Evolutionary conservation across 495 filamentous ascomycete genomes (phyloP).

Genomic region (Amniculicola lignicola): DNA sequence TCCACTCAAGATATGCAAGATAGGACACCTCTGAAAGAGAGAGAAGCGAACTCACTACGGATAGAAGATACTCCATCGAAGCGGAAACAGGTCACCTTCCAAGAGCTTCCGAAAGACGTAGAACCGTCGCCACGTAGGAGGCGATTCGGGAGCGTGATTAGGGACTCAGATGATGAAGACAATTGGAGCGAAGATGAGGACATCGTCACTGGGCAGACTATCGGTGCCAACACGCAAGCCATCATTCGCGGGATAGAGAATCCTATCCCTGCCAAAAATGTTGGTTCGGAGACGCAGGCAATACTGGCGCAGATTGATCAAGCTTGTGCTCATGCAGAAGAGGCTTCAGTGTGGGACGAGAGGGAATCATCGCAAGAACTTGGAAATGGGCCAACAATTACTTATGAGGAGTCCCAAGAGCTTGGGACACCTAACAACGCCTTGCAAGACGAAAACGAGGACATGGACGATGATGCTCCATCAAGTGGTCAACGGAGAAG

Average conservation of each 20-base stretch:
- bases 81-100: conserved; percentile 20
- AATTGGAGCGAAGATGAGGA: conserved; percentile 17
- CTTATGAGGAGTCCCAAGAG: neutral
- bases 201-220: neutral
- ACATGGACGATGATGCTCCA: neutral
- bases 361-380: conserved; percentile 19
- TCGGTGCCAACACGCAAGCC: conserved; percentile 18
- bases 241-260: conserved; percentile 10
- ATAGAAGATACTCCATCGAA: conserved; percentile 19
- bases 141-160: conserved; percentile 9
- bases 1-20: conserved; percentile 30
- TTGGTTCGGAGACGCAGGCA: conserved; percentile 22
- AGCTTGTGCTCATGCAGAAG: conserved; percentile 18
- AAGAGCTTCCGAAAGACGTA: neutral
- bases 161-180: conserved; percentile 25
- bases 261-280: neutral
- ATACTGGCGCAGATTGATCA: conserved; percentile 22
- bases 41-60: conserved; percentile 25
- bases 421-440: neutral
- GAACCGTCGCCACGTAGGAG: neutral
- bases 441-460: neutral
- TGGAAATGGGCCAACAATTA: neutral
- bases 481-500: neutral
- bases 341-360: neutral
- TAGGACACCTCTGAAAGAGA: conserved; percentile 37